A percentile compares a stretch with the other conserved stretches of the same genome.
Conservation (phyloP, 2,329 filamentous ascomycete species). For the Penicillium griseofulvum region DNA sequence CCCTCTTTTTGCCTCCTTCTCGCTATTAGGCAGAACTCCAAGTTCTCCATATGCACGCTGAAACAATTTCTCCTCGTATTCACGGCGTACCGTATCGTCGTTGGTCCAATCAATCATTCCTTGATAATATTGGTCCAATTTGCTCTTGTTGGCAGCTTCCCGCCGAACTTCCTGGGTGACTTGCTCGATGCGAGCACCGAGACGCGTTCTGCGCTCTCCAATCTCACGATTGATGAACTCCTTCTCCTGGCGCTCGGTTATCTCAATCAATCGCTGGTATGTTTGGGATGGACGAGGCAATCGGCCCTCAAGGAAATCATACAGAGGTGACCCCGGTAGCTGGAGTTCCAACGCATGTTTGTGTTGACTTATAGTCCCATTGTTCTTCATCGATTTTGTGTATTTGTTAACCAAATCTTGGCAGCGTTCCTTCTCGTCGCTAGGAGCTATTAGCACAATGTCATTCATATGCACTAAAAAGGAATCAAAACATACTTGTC, state of each 20-base stretch:
- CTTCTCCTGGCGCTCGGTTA: slow-evolving; percentile 81
- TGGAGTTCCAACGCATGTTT: slow-evolving; percentile 72
- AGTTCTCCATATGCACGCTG: slow-evolving; percentile 77
- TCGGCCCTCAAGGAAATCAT: slow-evolving; percentile 77
- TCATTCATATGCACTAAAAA: neutral
- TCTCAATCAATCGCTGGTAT: slow-evolving; percentile 77
- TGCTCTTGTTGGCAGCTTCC: slow-evolving; percentile 74
- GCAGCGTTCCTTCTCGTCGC: slow-evolving; percentile 58
- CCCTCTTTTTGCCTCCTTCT: slow-evolving; percentile 68
- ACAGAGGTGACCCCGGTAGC: slow-evolving; percentile 77
- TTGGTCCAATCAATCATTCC: slow-evolving; percentile 85
- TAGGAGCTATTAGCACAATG: slow-evolving; percentile 26
- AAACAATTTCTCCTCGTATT: slow-evolving; percentile 87
- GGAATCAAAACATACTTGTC: slow-evolving; percentile 52
- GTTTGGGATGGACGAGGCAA: slow-evolving; percentile 76
- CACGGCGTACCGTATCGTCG: slow-evolving; percentile 79
- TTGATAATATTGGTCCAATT: slow-evolving; percentile 75
- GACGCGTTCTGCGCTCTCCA: slow-evolving; percentile 78
- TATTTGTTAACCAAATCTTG: slow-evolving; percentile 74
- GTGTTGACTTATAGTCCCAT: slow-evolving; percentile 71
- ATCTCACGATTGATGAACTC: slow-evolving; percentile 87
- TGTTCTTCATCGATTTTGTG: slow-evolving; percentile 66
- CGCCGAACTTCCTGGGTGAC: slow-evolving; percentile 84
- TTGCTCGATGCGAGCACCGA: slow-evolving; percentile 78
- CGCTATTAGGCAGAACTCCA: slow-evolving; percentile 62